Percentiles rank a stretch among this genome's conserved stretches.
These are phyloP conservation scores for Vicia faba DNA, from an alignment of 306 rosid species.

Conservation along the genomic window DNA sequence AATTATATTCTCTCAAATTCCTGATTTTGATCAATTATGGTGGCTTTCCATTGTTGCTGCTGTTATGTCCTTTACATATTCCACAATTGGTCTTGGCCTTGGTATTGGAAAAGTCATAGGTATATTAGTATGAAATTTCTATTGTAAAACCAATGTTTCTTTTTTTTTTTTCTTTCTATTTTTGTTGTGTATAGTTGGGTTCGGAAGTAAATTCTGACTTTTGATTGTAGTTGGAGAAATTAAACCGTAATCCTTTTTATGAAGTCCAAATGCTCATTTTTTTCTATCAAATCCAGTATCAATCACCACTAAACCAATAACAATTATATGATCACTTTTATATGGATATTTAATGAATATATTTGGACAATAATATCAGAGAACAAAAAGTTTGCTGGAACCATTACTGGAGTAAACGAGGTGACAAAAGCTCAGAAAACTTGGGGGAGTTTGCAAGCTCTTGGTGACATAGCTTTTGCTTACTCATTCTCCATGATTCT, in stretches of 20 bases:
- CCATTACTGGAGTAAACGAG: slow-evolving; percentile 56
- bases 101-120: slow-evolving; percentile 71
- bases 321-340: neutral
- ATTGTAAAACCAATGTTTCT: no score
- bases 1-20: slow-evolving; percentile 74
- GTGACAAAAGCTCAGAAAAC: slow-evolving; percentile 64
- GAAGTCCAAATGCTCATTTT: no score
- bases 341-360: neutral
- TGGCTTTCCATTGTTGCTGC: slow-evolving; percentile 61
- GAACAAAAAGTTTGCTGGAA: slow-evolving; percentile 53
- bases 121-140: neutral
- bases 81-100: slow-evolving; percentile 78
- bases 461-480: slow-evolving; percentile 88
- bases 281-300: no score
- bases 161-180: no score
- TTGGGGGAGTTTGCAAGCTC: slow-evolving; percentile 83
- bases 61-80: slow-evolving; percentile 61
- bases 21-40: slow-evolving; percentile 75
- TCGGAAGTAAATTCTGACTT: no score
- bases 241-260: no score
- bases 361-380: slow-evolving; percentile 39
- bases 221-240: no score
- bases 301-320: no score
- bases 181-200: no score
- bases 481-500: slow-evolving; percentile 83